phyloP scores from a whole-genome alignment of 164 flowering plant genomes.

The Sedum album region DNA sequence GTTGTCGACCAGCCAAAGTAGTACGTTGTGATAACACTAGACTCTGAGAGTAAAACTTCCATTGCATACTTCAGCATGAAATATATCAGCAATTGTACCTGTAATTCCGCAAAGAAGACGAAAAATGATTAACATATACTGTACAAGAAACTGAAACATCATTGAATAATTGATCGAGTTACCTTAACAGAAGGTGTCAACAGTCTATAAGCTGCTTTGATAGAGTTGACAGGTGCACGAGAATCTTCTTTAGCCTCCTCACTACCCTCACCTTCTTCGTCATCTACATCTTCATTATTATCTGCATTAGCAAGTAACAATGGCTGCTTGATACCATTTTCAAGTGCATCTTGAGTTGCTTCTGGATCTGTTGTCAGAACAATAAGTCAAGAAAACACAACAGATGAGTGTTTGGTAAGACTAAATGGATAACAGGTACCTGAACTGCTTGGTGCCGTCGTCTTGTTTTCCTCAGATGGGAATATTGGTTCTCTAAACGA shows the following conservation, averaged over 20 bases:
- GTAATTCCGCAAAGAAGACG: conserved; percentile 9
- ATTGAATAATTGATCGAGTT: neutral
- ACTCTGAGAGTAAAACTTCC: conserved; percentile 66
- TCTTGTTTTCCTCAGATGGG: conserved; percentile 21
- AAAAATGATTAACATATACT: neutral
- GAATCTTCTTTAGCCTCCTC: conserved; percentile 51
- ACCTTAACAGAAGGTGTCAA: conserved; percentile 76
- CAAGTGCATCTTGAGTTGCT: conserved; percentile 26
- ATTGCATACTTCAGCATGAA: conserved; percentile 75
- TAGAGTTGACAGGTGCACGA: conserved; percentile 43
- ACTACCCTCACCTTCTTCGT: conserved; percentile 44
- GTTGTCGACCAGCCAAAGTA: conserved; percentile 62
- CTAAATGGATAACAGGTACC: conserved; percentile 22
- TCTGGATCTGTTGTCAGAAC: conserved; percentile 16
- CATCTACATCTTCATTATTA: conserved; percentile 37
- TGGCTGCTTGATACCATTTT: conserved; percentile 50
- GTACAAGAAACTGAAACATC: neutral
- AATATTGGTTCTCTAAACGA: conserved; percentile 54
- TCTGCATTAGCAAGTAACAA: conserved; percentile 34
- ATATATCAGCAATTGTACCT: conserved; percentile 68
- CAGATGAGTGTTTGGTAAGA: neutral
- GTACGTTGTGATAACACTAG: conserved; percentile 58
- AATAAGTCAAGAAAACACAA: conserved; percentile 10
- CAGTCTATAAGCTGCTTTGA: conserved; percentile 47
- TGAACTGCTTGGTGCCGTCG: conserved; percentile 18